Evolutionary conservation across 106 monocot genomes (phyloP).

Genomic region (Chionographis japonica): DNA sequence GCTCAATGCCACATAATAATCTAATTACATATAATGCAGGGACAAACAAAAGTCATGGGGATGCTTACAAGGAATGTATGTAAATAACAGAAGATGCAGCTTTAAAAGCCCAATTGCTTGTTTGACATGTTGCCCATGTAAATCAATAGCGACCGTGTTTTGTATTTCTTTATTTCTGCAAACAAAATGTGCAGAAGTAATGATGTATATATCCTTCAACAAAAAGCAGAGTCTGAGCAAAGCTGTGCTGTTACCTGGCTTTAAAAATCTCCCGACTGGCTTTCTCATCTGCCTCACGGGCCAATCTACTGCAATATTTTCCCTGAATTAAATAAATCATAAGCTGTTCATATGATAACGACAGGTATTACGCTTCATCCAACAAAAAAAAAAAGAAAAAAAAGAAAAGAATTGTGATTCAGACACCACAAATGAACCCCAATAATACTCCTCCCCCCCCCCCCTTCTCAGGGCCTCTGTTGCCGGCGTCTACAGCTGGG

Average conservation of each 20-base stretch:
- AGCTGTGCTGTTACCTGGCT: constrained; percentile 43
- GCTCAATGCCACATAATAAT: background rate
- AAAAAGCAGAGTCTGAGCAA: background rate
- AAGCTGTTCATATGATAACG: constrained; percentile 9
- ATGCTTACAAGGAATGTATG: constrained; percentile 78
- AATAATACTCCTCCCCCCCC: too few relatives aligned
- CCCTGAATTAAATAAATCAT: constrained; percentile 40
- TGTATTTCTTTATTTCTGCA: constrained; percentile 79
- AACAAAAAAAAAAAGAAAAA: background rate
- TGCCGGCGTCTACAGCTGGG: too few relatives aligned
- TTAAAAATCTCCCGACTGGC: constrained; percentile 81
- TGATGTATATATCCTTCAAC: background rate
- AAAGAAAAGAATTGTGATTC: too few relatives aligned
- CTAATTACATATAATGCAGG: background rate
- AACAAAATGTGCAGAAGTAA: constrained; percentile 1
- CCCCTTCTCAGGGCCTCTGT: too few relatives aligned
- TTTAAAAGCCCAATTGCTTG: constrained; percentile 77
- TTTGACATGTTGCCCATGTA: constrained; percentile 94
- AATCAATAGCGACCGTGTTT: constrained; percentile 78
- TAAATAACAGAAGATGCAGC: constrained; percentile 67
- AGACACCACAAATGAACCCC: too few relatives aligned
- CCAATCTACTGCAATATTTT: constrained; percentile 48
- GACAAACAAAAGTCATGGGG: background rate
- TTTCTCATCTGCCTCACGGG: constrained; percentile 73
- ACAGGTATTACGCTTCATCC: too few relatives aligned